A percentile compares a stretch with the other conserved stretches of the same genome.
These are phyloP conservation scores for Aureobasidium melanogenum DNA, from an alignment of 2,329 filamentous ascomycete genomes.

Conservation along the genomic window DNA sequence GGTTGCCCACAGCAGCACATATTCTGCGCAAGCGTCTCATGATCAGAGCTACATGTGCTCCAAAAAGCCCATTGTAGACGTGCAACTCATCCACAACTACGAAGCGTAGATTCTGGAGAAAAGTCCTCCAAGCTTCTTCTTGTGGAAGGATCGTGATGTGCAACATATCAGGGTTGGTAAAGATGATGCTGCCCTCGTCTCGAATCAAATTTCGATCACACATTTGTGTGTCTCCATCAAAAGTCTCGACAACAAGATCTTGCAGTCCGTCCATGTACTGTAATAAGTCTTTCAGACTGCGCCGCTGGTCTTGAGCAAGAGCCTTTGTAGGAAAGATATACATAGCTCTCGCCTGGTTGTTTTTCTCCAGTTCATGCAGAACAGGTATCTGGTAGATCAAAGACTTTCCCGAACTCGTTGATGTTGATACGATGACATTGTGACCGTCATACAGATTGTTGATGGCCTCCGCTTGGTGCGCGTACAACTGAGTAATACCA, in stretches of 20 bases:
- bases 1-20: conserved; percentile 84
- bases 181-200: conserved; percentile 84
- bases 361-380: conserved; percentile 72
- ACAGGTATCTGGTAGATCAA: conserved; percentile 97
- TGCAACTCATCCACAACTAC: conserved; percentile 83
- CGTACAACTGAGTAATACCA: conserved; percentile 76
- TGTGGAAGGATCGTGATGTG: conserved; percentile 90
- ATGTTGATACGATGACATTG: conserved; percentile 87
- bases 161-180: conserved; percentile 97
- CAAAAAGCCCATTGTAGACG: conserved; percentile 92
- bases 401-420: conserved; percentile 93
- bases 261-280: conserved; percentile 70
- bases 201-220: conserved; percentile 66
- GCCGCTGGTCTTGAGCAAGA: conserved; percentile 84
- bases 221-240: conserved; percentile 91
- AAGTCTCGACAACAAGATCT: conserved; percentile 75
- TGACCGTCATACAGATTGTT: conserved; percentile 75
- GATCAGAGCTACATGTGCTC: conserved; percentile 87
- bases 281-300: conserved; percentile 79
- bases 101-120: conserved; percentile 79
- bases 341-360: conserved; percentile 72
- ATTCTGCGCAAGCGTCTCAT: conserved; percentile 83
- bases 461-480: conserved; percentile 88
- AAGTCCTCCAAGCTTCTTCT: conserved; percentile 79
- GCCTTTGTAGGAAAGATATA: conserved; percentile 99